Base-by-base conservation (phyloP, 305 asterid genomes). In the Fraxinus velutina region DNA sequence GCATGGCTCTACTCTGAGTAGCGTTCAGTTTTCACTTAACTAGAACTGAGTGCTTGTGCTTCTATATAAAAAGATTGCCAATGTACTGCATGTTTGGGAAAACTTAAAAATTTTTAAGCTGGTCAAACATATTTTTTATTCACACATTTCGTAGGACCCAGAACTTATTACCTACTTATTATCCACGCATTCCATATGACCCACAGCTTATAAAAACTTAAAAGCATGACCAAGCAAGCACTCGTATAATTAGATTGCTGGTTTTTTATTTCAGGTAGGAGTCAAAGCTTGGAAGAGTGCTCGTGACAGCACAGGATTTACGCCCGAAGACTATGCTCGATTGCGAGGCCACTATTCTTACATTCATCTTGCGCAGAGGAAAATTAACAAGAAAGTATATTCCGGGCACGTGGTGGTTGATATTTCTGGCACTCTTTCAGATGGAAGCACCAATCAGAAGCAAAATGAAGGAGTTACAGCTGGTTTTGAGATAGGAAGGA, bases 291-390 rank as follows among this genome's bases (percentile, higher is more conserved):
- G 97, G 97, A 91, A 89, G 86, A 88, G 81, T 60, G 85, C 90
- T 34, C 88, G 86, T 0, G 97, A 92, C 86, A 87, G 91, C 86
- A 75, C 90, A 5, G 94, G 94, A 71, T 90, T 84, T 85, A 91
- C 92, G 0, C 97, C 94, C 0, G 93, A 92, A 76, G 92, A 92
- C 73, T 92, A 91, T 74, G 94, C 97, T 44, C 88, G 94, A 29
- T 74, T 92, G 82, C 85, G 97, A 78, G 97, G 97, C 73, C 97
- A 92, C 82, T 91, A 88, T 79, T 83, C 94, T 22, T 92, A 92
- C 66, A 89, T 91, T 70, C 97, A 92, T 84, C 90, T 92, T 6
- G 88, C 89, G 27, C 95, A 89, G 90, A 90, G 92, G 84, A 91
- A 91, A 79, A 85, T 88, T 19, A 84, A 87, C 86, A 90, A 84